phyloP scores from a whole-genome alignment of 768 basidiomycete species.

The Cystofilobasidium bisporidii region DNA sequence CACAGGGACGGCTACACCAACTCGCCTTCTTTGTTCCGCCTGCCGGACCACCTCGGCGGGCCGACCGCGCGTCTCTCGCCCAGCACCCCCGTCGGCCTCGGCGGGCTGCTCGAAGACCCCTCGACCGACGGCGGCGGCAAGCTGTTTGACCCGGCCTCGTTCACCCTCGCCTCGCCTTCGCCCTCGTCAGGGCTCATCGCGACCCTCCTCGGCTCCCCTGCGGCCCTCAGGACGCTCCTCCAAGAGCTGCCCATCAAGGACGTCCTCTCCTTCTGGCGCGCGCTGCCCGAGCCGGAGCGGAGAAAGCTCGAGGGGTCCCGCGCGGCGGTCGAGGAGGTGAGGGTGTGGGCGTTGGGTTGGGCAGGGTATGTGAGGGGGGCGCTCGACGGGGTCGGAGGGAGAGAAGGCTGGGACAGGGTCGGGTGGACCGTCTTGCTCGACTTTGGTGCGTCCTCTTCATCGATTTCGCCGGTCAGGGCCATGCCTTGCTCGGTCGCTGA shows the following conservation, averaged over 20 bases:
- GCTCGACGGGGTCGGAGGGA: background rate
- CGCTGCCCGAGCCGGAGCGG: background rate
- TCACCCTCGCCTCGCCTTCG: background rate
- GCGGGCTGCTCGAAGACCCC: background rate
- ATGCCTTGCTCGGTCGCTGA: too few relatives aligned
- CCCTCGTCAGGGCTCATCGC: background rate
- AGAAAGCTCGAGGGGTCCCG: background rate
- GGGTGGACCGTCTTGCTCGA: slow-evolving; percentile 8
- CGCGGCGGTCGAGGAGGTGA: slow-evolving; percentile 10
- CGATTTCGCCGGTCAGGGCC: too few relatives aligned
- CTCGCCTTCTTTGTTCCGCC: slow-evolving; percentile 4
- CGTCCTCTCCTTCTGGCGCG: slow-evolving; percentile 15
- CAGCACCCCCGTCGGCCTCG: too few relatives aligned
- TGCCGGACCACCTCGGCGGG: background rate
- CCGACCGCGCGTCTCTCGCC: too few relatives aligned
- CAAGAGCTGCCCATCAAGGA: slow-evolving; percentile 8
- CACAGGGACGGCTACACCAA: slow-evolving; percentile 3
- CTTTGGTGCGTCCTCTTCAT: slow-evolving; percentile 12
- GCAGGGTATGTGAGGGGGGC: slow-evolving; percentile 22
- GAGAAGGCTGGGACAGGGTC: slow-evolving; percentile 15
- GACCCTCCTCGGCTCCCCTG: background rate
- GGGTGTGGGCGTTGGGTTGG: slow-evolving; percentile 27
- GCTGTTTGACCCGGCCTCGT: background rate
- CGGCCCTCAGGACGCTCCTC: background rate
- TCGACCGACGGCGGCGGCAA: background rate